A percentile compares a stretch with the other conserved stretches of the same genome.
These are phyloP conservation scores for Rhinocladiella mackenziei DNA, from an alignment of 2,329 filamentous ascomycete genomes.

Conservation along the genomic window DNA sequence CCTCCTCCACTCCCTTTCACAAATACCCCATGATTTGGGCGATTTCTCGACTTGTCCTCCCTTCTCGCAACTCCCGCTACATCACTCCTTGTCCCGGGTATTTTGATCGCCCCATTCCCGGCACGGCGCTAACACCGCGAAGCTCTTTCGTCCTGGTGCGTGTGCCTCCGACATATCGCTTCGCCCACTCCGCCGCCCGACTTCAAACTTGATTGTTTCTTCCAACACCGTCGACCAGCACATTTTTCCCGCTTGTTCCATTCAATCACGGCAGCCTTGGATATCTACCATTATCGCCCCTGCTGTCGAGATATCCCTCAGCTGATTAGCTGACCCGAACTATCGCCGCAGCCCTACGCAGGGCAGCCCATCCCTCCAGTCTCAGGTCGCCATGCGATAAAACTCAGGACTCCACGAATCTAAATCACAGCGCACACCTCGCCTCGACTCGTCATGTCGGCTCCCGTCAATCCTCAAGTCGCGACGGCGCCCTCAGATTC, in stretches of 20 bases:
- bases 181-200: conserved; percentile 2
- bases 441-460: conserved; percentile 23
- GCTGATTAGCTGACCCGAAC: conserved; percentile 3
- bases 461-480: conserved; percentile 17
- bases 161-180: conserved; percentile 5
- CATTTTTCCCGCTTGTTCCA: not conserved
- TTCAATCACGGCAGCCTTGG: not conserved
- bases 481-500: conserved; percentile 15
- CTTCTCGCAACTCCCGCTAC: not conserved
- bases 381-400: conserved; percentile 22
- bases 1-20: conserved; percentile 7
- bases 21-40: not conserved
- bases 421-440: conserved; percentile 9
- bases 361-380: conserved; percentile 6
- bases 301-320: conserved; percentile 4
- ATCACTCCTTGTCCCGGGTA: not conserved
- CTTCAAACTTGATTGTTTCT: not conserved
- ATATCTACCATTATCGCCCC: not conserved
- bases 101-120: not conserved
- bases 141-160: not conserved
- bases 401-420: conserved; percentile 7
- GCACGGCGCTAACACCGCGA: not conserved
- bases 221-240: no score
- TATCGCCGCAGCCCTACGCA: conserved; percentile 9
- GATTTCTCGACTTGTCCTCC: conserved; percentile 6